These are phyloP conservation scores for Phytophthora hibernalis DNA, from an alignment of 352 stramenopile species.

Conservation along the genomic window DNA sequence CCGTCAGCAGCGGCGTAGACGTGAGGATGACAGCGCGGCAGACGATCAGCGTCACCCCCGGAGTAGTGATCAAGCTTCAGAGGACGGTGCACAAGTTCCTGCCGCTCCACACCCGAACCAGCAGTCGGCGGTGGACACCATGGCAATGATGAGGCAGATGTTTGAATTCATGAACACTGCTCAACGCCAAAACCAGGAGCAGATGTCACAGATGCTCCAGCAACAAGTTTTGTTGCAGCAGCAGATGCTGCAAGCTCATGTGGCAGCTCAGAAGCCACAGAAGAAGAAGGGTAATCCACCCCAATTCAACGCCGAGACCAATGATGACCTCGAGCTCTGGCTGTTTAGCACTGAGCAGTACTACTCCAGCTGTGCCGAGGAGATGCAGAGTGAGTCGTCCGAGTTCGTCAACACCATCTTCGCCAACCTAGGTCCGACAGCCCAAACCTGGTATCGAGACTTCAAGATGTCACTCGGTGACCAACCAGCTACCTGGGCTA, in stretches of 20 bases:
- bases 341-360: constrained; percentile 15
- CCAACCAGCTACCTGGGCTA: constrained; percentile 15
- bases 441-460: constrained; percentile 14
- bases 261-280: constrained; percentile 4
- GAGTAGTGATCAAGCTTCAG: too few species aligned
- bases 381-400: constrained; percentile 6
- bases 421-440: constrained; percentile 5
- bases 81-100: too few species aligned
- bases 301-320: neutral
- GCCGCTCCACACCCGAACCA: too few species aligned
- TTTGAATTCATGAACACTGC: too few species aligned
- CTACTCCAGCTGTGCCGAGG: neutral
- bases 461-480: constrained; percentile 18
- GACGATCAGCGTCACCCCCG: too few species aligned
- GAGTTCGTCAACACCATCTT: constrained; percentile 20
- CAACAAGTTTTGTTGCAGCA: constrained; percentile 20
- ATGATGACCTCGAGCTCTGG: constrained; percentile 6
- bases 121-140: too few species aligned
- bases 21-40: too few species aligned
- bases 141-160: too few species aligned
- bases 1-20: too few species aligned
- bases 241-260: constrained; percentile 17
- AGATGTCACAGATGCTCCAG: constrained; percentile 16
- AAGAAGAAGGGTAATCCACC: constrained; percentile 11
- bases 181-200: constrained; percentile 9